Conservation (phyloP, 2,329 filamentous ascomycete species). For the Penicillium sumatraense region DNA sequence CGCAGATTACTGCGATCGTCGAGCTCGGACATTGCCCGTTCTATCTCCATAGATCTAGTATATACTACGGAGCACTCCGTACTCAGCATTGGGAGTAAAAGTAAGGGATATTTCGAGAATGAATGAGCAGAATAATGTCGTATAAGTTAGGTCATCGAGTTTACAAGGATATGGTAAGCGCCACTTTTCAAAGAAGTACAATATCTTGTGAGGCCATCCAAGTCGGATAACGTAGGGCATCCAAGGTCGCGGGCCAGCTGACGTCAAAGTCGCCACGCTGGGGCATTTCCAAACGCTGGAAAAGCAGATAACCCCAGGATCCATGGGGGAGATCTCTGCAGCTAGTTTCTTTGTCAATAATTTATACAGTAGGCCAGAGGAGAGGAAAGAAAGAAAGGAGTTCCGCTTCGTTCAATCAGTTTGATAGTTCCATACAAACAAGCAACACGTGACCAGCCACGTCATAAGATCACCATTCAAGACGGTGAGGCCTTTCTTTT, state of each 20-base stretch:
- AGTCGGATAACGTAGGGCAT: background rate
- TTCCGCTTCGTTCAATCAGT: too few relatives aligned
- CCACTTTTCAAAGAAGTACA: background rate
- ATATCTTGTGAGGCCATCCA: background rate
- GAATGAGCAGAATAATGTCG: background rate
- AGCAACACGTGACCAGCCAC: background rate
- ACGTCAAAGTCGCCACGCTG: slow-evolving; percentile 1
- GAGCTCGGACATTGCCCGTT: too few relatives aligned
- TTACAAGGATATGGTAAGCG: too few relatives aligned
- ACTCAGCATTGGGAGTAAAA: too few relatives aligned
- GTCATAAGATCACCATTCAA: background rate
- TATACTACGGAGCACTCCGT: too few relatives aligned
- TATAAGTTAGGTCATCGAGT: background rate
- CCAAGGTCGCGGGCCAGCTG: background rate
- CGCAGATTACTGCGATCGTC: too few relatives aligned
- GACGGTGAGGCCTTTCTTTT: background rate
- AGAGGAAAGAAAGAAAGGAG: background rate
- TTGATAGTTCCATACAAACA: background rate
- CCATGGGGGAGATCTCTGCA: background rate
- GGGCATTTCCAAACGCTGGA: background rate
- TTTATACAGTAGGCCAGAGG: too few relatives aligned
- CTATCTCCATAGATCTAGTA: too few relatives aligned
- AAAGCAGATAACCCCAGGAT: background rate
- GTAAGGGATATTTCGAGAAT: background rate
- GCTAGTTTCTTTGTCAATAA: too few relatives aligned